These are phyloP conservation scores for Citrus sp. DNA, from an alignment of 345 rosid species.

Conservation along the genomic window DNA sequence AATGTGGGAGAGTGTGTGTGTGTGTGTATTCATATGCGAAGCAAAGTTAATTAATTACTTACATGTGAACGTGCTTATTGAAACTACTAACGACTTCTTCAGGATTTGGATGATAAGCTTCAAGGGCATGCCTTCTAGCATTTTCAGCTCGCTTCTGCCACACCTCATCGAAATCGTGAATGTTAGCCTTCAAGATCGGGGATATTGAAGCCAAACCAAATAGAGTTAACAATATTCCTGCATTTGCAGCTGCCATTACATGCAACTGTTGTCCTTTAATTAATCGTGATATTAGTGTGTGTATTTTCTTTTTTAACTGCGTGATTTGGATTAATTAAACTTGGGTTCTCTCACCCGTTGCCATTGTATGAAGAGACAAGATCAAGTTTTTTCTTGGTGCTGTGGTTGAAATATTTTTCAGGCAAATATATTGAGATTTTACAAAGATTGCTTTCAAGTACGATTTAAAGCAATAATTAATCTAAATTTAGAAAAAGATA, in stretches of 20 bases:
- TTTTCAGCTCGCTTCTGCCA: conserved; percentile 32
- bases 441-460: background rate
- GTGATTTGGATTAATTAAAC: background rate
- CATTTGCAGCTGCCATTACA: background rate
- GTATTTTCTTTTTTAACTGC: background rate
- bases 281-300: background rate
- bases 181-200: conserved; percentile 19
- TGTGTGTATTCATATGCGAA: too few relatives aligned
- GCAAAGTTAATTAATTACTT: background rate
- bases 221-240: background rate
- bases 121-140: conserved; percentile 19
- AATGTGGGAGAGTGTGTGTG: too few relatives aligned
- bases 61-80: conserved; percentile 30
- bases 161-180: conserved; percentile 30
- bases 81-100: conserved; percentile 17
- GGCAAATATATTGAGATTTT: background rate
- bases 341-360: background rate
- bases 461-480: background rate
- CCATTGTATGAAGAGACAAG: background rate
- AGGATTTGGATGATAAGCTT: conserved; percentile 37
- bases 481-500: conserved; percentile 8
- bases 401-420: background rate
- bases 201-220: conserved; percentile 5
- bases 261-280: background rate
- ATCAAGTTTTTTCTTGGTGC: background rate